A percentile compares a stretch with the other conserved stretches of the same genome.
phyloP scores from a whole-genome alignment of 2,329 filamentous ascomycete genomes.

The Verticillium klebahnii region DNA sequence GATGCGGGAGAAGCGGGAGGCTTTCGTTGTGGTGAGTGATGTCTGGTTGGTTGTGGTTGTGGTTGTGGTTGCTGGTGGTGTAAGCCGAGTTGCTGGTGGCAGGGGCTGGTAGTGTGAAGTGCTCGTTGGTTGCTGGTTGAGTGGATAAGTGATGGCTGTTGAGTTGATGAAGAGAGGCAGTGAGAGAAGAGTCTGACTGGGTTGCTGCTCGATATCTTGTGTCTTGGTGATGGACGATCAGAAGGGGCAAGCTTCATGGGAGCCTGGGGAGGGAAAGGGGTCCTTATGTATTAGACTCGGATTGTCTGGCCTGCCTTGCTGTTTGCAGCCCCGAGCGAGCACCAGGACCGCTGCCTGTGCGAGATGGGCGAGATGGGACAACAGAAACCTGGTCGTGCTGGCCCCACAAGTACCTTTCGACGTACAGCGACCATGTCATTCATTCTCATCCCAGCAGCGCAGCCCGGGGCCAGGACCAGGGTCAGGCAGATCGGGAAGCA shows the following conservation, averaged over 20 bases:
- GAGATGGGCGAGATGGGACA: not conserved
- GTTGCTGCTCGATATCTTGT: conserved; percentile 6
- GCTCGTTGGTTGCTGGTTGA: not conserved
- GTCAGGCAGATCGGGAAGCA: not conserved
- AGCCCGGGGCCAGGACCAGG: not conserved
- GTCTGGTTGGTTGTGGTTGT: conserved; percentile 2
- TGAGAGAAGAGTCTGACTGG: conserved; percentile 3
- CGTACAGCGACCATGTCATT: not conserved
- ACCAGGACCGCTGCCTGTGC: not conserved
- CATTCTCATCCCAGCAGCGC: not conserved
- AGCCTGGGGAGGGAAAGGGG: conserved; percentile 10
- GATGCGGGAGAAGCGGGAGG: conserved; percentile 1
- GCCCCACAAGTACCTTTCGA: not conserved
- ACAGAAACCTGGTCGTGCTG: not conserved
- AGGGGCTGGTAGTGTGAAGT: not conserved
- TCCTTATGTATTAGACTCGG: conserved; percentile 13
- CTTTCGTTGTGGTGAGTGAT: conserved; percentile 1
- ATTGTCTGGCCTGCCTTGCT: not conserved
- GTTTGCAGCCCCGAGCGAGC: not conserved
- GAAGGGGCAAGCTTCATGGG: not conserved
- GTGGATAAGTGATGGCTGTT: not conserved
- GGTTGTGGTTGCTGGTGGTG: not conserved
- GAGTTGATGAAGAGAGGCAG: not conserved
- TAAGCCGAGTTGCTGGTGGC: conserved; percentile 1
- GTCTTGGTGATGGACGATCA: conserved; percentile 4